A percentile compares a stretch with the other conserved stretches of the same genome.
Evolutionary conservation across 129 eudicot species (phyloP).

Genomic region (Dittrichia graveolens): DNA sequence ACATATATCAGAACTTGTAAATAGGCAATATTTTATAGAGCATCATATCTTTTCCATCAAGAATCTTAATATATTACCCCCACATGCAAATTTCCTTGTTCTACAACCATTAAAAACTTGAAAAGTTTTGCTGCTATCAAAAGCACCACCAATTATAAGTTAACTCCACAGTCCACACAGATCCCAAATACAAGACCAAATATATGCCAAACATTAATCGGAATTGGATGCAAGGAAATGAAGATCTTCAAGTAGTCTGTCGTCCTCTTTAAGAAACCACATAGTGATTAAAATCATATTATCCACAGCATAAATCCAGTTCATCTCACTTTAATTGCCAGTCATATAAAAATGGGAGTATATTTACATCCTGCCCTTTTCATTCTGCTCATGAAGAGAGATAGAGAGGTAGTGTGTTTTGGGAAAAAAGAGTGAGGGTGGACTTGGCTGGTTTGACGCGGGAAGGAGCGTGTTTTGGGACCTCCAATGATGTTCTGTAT

Average conservation of each 20-base stretch:
- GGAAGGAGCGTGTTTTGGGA: too few species aligned
- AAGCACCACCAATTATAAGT: slow-evolving; percentile 5
- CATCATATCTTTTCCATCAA: slow-evolving; percentile 10
- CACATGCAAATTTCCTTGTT: background rate
- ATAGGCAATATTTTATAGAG: slow-evolving; percentile 1
- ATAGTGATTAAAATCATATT: background rate
- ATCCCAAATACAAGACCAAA: background rate
- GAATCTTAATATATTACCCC: slow-evolving; percentile 1
- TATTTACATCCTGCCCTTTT: too few species aligned
- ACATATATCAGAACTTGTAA: slow-evolving; percentile 22
- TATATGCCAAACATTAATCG: too few species aligned
- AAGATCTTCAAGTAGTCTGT: background rate
- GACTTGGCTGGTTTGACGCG: too few species aligned
- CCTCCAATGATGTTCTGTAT: too few species aligned
- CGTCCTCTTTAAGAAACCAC: background rate
- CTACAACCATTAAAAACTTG: slow-evolving; percentile 4
- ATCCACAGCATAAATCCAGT: background rate
- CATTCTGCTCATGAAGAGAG: too few species aligned
- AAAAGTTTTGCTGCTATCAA: background rate
- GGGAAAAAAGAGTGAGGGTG: too few species aligned
- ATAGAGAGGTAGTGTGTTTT: too few species aligned
- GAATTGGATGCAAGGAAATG: background rate
- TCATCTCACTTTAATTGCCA: background rate
- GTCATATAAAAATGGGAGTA: too few species aligned
- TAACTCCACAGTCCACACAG: background rate